Base-by-base conservation (phyloP, 176 grass and related monocot species). In the Carex kokanica region DNA sequence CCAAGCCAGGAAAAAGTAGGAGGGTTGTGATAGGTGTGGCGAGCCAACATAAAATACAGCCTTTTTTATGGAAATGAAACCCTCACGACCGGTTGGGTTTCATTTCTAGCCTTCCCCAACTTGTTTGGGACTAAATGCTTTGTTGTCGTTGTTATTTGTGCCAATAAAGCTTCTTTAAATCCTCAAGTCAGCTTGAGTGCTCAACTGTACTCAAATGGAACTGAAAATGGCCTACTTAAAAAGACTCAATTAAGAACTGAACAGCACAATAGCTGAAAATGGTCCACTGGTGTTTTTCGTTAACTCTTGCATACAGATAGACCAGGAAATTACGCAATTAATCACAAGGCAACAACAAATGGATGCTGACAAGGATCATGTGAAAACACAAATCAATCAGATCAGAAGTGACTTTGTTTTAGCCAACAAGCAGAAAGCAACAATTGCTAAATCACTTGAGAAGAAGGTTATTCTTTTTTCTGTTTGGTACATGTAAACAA, bases 291-390 rank as follows among this genome's bases (percentile, higher is more conserved):
- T 90, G 34, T 87, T 89, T 87, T 83, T 78, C 43, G 17, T 98
- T 98, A 89, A 98, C 91, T 98, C 87, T 40, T 82, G 60, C 95
- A 83, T 81, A 98, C 95, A 95, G 88, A 98, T 98, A 91, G 95
- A 98, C 49, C 87, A 90, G 79, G 84, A 93, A 90, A 93, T 98
- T 83, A 98, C 90, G 16, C 88, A 98, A 78, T 81, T 98, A 47
- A 83, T 98, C 77, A 93, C 91, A 64, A 91, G 89, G 88, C 92
- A 98, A 67, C 95, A 98, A 81, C 89, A 95, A 90, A 93, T 95
- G 87, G 87, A 98, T 86, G 95, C 95, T 87, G 92, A 98, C 77
- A 88, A 88, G 64, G 89, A 92, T 71, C 92, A 98, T 84, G 89
- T 85, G 63, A 95, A 88, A 64, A 93, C 95, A 0, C 90, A 95